Base-by-base conservation (phyloP, 805 yeast genomes). In the Schizosaccharomyces japonicus region DNA sequence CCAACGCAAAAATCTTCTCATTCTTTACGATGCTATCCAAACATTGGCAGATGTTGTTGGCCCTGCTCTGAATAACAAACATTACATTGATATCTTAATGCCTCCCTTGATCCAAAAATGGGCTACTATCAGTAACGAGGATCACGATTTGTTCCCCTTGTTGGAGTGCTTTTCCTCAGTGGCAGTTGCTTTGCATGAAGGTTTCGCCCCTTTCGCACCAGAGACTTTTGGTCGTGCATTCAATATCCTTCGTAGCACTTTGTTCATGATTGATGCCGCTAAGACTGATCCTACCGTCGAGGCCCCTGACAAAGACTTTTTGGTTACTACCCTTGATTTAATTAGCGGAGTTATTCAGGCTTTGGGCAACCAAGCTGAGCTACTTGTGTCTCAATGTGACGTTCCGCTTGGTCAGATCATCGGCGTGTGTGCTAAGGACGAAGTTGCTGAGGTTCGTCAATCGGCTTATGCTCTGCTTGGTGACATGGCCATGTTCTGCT, bases 341-440 rank as follows among this genome's bases (percentile, higher is more conserved):
- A 70, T 90, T 28, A 96, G 87, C 60, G 98, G 98, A 2, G 64
- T 90, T 49, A 77, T 84, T 21, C 96, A 87, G 63, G 96, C 95
- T 1, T 67, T 90, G 49, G 80, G 80, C 11, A 54, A 57, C 23
- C 65, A 64, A 47, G 57, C 62, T 49, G 52, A 55, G 7, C 52
- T 49, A 8, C 47, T 50, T 10, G 45, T 52, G 5, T 15, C 27
- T 6, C 47, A 44, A 15, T 45, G 53, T 21, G 47, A 50, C 7
- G 60, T 60, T 2, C 57, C 65, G 1, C 57, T 85, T 49, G 68
- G 81, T 65, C 75, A 71, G 32, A 63, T 84, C 45, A 58, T 85
- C 49, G 55, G 80, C 28, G 67, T 72, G 44, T 78, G 92, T 57
- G 69, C 83, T 52, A 78, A 76, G 52, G 94, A 83, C 59, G 70